phyloP scores from a whole-genome alignment of 1,284 basidiomycete species.

The Fomitopsis palustris region DNA sequence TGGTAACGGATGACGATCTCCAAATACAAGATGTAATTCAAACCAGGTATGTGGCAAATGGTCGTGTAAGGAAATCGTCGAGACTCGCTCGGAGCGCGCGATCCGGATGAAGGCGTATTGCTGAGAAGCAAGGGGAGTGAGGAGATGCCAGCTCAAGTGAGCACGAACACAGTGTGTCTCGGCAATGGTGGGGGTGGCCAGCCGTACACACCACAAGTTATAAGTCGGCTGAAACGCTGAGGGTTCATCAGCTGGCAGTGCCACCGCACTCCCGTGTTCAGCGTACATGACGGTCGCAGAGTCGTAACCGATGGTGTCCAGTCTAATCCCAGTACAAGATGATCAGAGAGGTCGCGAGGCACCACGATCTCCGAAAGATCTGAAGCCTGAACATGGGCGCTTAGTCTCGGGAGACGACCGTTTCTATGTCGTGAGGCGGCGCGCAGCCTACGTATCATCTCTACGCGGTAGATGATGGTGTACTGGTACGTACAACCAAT shows the following conservation, averaged over 20 bases:
- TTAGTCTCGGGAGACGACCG: background rate
- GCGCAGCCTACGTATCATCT: background rate
- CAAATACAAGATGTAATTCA: conserved; percentile 8
- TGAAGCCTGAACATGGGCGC: conserved; percentile 8
- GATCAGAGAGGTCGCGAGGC: conserved; percentile 36
- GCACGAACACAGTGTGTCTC: conserved; percentile 39
- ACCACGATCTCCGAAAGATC: conserved; percentile 22
- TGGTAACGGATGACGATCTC: conserved; percentile 12
- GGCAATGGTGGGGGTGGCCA: conserved; percentile 29
- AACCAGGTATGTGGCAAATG: conserved; percentile 13
- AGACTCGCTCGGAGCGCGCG: conserved; percentile 16
- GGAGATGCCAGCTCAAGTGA: conserved; percentile 33
- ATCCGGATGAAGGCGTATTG: conserved; percentile 15
- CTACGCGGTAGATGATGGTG: background rate
- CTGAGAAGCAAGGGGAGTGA: conserved; percentile 18
- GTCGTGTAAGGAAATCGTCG: conserved; percentile 11
- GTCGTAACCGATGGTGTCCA: conserved; percentile 12
- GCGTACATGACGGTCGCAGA: conserved; percentile 2
- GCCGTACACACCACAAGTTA: conserved; percentile 12
- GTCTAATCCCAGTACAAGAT: conserved; percentile 16
- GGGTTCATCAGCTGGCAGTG: conserved; percentile 9
- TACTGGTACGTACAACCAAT: conserved; percentile 2
- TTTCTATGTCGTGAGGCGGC: conserved; percentile 8
- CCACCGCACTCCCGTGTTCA: conserved; percentile 4
- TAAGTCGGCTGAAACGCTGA: conserved; percentile 18